Base-by-base conservation (phyloP, 257 asterid genomes). In the Solanum etuberosum region DNA sequence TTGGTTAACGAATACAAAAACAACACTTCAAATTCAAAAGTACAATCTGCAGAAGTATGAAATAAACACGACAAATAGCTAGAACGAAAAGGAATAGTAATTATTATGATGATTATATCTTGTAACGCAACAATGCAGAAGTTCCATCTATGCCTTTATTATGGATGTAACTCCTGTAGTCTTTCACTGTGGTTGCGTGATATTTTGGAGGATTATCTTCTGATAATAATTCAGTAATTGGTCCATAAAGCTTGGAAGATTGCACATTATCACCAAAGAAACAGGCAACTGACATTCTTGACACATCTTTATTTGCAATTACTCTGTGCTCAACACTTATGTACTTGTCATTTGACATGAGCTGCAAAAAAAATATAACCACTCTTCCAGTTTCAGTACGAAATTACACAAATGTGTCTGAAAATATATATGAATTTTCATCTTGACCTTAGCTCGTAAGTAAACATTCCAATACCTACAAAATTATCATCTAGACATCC, bases 221-320 rank as follows among this genome's bases (percentile, higher is more conserved):
- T 1, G 94, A 88, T 21, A 92, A 10, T 89, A 95, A 61, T 87
- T 94, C 95, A 86, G 90, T 40, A 9, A 95, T 91, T 0, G 98
- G 97, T 23, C 92, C 94, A 20, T 91, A 94, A 10, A 88, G 13
- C 89, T 57, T 88, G 4, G 91, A 37, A 0, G 92, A 85, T 20
- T 89, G 92, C 82, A 4, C 32, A 8, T 31, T 89, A 0, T 93
- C 92, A 87, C 89, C n/a, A 43, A 92, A 93, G 89, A 95, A 94
- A 90, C 94, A 90, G 0, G 97, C 95, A 13, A 93, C 91, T 1
- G 98, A 95, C 40, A 88, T 86, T 83, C 98, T 86, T 43, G 98
- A 94, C 1, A 90, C 94, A 68, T 74, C 89, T 2, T 61, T 42
- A 5, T 91, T 93, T 23, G 95, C 94, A 61, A 92, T 1, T 5